These are phyloP conservation scores for Chalciporus piperatus DNA, from an alignment of 768 basidiomycete species.

Conservation along the genomic window DNA sequence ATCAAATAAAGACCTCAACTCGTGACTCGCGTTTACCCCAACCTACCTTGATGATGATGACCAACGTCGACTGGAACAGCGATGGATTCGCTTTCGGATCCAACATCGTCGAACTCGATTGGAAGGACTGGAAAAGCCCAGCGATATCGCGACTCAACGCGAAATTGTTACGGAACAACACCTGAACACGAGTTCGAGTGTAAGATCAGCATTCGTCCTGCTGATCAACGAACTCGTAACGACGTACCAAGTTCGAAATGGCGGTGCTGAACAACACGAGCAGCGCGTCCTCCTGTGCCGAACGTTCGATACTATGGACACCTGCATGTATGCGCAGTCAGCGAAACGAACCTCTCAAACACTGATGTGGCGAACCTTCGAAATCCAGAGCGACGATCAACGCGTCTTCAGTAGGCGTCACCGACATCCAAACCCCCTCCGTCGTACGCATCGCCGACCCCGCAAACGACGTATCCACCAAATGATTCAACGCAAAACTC, in stretches of 20 bases:
- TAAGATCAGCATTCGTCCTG: not conserved
- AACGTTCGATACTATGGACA: constrained; percentile 62
- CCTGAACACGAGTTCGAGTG: constrained; percentile 33
- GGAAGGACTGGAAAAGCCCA: constrained; percentile 61
- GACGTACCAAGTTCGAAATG: constrained; percentile 57
- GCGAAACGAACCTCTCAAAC: too few species aligned
- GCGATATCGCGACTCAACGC: constrained; percentile 58
- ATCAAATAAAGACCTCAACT: not conserved
- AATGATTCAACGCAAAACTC: constrained; percentile 56
- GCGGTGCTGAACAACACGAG: constrained; percentile 66
- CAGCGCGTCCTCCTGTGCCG: constrained; percentile 60
- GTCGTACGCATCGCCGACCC: constrained; percentile 67
- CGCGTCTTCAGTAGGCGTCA: constrained; percentile 53
- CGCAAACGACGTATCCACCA: constrained; percentile 63
- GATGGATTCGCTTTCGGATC: constrained; percentile 58
- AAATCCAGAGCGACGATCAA: constrained; percentile 62
- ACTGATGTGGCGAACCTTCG: constrained; percentile 40
- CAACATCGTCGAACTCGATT: constrained; percentile 54
- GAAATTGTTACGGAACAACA: constrained; percentile 65
- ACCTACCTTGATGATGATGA: constrained; percentile 60
- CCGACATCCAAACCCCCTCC: constrained; percentile 68
- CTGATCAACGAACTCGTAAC: constrained; percentile 17
- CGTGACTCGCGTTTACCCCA: not conserved
- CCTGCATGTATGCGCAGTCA: constrained; percentile 27
- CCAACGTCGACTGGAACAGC: constrained; percentile 56